Percentiles rank a stretch among this genome's conserved stretches.
These are phyloP conservation scores for Polychaeton citri DNA, from an alignment of 2,329 filamentous ascomycete species.

Conservation along the genomic window DNA sequence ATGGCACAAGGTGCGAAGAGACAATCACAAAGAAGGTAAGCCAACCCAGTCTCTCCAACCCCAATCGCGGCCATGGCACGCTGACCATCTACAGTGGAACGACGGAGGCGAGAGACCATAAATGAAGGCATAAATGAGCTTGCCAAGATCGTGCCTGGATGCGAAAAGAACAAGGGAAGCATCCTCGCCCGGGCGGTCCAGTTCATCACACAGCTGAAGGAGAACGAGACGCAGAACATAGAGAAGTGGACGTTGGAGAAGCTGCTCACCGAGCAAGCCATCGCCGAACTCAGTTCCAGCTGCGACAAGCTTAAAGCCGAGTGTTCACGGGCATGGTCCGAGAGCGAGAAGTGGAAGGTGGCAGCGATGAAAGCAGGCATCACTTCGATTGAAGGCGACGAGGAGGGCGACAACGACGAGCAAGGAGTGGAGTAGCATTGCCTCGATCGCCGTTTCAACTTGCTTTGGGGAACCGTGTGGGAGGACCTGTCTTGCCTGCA, in stretches of 20 bases:
- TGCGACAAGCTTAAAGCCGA: conserved; percentile 80
- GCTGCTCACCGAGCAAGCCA: conserved; percentile 75
- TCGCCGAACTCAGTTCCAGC: conserved; percentile 71
- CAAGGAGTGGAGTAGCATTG: not conserved
- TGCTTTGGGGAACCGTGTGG: no score
- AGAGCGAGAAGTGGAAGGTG: conserved; percentile 68
- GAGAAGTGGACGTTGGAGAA: conserved; percentile 92
- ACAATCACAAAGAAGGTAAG: conserved; percentile 97
- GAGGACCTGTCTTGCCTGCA: no score
- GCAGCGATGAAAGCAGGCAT: conserved; percentile 20
- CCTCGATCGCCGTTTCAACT: no score
- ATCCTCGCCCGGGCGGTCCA: conserved; percentile 87
- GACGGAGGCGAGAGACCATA: conserved; percentile 90
- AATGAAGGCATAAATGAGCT: conserved; percentile 98
- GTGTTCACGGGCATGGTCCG: conserved; percentile 63
- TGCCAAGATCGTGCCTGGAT: conserved; percentile 91
- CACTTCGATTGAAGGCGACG: not conserved
- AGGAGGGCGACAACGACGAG: not conserved
- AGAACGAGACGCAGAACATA: conserved; percentile 86
- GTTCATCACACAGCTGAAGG: conserved; percentile 88
- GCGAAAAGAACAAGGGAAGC: conserved; percentile 97
- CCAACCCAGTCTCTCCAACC: conserved; percentile 5
- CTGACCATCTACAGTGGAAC: conserved; percentile 64
- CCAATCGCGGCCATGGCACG: no score
- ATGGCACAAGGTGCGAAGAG: conserved; percentile 94